These are phyloP conservation scores for Starmera amethionina DNA, from an alignment of 805 yeast species.

Conservation along the genomic window DNA sequence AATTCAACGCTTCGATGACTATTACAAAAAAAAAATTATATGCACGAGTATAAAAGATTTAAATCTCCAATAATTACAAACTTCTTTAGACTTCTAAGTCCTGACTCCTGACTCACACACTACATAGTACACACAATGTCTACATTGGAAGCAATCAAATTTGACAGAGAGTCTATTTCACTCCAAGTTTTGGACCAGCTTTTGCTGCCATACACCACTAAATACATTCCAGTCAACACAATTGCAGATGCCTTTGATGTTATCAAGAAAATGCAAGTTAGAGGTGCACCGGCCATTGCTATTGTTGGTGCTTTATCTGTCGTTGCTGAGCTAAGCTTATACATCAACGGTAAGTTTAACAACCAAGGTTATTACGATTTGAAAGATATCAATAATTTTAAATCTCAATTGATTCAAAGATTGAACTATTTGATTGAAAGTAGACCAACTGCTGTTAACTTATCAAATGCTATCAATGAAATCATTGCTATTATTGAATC, in stretches of 20 bases:
- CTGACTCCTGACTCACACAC: too few species aligned
- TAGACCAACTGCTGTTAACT: constrained; percentile 93
- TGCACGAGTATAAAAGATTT: too few species aligned
- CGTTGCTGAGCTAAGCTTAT: constrained; percentile 52
- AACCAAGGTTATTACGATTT: constrained; percentile 23
- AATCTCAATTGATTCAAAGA: constrained; percentile 30
- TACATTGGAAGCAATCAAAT: constrained; percentile 54
- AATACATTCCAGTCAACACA: constrained; percentile 49
- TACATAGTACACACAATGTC: constrained; percentile 24
- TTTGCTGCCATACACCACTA: constrained; percentile 68
- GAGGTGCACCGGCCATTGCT: constrained; percentile 99
- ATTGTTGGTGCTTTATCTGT: constrained; percentile 84
- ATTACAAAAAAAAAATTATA: too few species aligned
- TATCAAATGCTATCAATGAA: constrained; percentile 55
- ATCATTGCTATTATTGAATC: constrained; percentile 23
- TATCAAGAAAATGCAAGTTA: constrained; percentile 85
- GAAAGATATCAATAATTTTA: constrained; percentile 22
- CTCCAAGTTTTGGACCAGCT: constrained; percentile 74
- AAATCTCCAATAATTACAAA: too few species aligned
- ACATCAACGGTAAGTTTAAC: constrained; percentile 16
- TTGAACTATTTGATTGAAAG: constrained; percentile 64
- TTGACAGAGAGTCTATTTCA: constrained; percentile 33
- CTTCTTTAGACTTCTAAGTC: too few species aligned
- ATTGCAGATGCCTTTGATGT: constrained; percentile 74
- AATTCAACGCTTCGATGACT: too few species aligned